Percentiles rank a stretch among this genome's conserved stretches.
phyloP scores from a whole-genome alignment of 148 eudicot species.

The Cornus kousa region DNA sequence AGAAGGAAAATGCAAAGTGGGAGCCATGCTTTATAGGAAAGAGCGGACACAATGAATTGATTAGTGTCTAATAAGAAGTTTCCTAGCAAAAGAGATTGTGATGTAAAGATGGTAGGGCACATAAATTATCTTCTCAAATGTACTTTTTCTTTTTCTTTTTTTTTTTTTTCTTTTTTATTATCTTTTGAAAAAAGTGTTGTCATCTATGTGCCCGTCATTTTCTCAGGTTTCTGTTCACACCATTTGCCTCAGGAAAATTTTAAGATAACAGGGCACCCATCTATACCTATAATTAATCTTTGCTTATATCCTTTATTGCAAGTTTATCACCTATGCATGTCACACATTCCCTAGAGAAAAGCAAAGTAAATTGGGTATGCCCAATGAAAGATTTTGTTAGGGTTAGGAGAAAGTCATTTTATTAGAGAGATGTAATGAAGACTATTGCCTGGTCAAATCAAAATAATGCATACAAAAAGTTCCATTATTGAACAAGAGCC shows the following conservation, averaged over 20 bases:
- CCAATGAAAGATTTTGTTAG: too few relatives aligned
- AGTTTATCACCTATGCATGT: too few relatives aligned
- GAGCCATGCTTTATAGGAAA: slow-evolving; percentile 23
- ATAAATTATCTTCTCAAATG: slow-evolving; percentile 34
- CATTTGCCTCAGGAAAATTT: background rate
- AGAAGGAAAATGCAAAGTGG: slow-evolving; percentile 17
- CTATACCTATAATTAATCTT: too few relatives aligned
- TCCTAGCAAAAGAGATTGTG: slow-evolving; percentile 19
- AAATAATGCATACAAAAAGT: background rate
- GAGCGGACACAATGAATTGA: slow-evolving; percentile 12
- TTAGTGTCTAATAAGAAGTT: slow-evolving; percentile 26
- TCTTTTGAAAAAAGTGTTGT: slow-evolving; percentile 26
- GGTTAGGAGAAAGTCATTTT: too few relatives aligned
- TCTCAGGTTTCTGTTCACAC: slow-evolving; percentile 16
- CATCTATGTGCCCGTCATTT: slow-evolving; percentile 23
- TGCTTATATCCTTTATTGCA: too few relatives aligned
- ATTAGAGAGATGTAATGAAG: too few relatives aligned
- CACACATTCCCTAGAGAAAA: too few relatives aligned
- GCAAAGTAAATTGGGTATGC: too few relatives aligned
- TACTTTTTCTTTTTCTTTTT: slow-evolving; percentile 24
- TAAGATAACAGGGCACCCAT: background rate
- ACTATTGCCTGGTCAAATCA: background rate
- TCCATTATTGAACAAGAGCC: background rate
- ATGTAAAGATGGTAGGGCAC: slow-evolving; percentile 26
- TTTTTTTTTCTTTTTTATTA: slow-evolving; percentile 17